Conservation (phyloP, 2,329 filamentous ascomycete genomes). For the Dothideomycetes sp. region DNA sequence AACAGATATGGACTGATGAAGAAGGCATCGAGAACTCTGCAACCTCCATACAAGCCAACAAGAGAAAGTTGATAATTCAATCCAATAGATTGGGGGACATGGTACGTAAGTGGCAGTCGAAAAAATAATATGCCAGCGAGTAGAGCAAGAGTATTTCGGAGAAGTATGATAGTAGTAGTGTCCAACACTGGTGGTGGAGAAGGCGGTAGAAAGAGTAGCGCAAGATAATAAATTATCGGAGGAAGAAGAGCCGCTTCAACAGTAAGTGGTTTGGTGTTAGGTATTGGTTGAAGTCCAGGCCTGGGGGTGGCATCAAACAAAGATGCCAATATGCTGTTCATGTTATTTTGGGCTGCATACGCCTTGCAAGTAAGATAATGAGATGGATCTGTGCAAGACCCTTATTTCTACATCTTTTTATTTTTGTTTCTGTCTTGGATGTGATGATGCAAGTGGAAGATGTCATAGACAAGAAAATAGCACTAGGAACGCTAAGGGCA, state of each 20-base stretch:
- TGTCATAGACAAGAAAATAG: constrained; percentile 11
- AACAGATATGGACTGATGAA: constrained; percentile 35
- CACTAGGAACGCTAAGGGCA: no score
- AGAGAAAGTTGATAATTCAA: constrained; percentile 37
- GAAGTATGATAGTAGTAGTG: constrained; percentile 21
- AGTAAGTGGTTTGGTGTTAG: constrained; percentile 32
- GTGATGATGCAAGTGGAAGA: constrained; percentile 10
- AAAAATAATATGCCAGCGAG: constrained; percentile 33
- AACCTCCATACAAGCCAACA: constrained; percentile 35
- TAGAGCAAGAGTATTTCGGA: constrained; percentile 32
- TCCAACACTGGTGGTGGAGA: constrained; percentile 30
- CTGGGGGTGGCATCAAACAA: constrained; percentile 20
- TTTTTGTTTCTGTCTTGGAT: background rate
- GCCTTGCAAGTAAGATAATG: background rate
- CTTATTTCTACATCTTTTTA: background rate
- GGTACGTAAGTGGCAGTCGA: constrained; percentile 33
- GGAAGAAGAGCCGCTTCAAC: constrained; percentile 31
- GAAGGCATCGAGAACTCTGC: constrained; percentile 35
- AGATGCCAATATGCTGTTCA: background rate
- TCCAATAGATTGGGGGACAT: constrained; percentile 37
- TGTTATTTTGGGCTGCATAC: constrained; percentile 8
- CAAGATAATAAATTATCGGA: constrained; percentile 35
- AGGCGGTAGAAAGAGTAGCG: constrained; percentile 33
- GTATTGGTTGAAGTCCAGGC: constrained; percentile 33
- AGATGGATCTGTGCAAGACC: constrained; percentile 1